Evolutionary conservation across 2,329 filamentous ascomycete genomes (phyloP).

Genomic region (Hypomyces perniciosus): DNA sequence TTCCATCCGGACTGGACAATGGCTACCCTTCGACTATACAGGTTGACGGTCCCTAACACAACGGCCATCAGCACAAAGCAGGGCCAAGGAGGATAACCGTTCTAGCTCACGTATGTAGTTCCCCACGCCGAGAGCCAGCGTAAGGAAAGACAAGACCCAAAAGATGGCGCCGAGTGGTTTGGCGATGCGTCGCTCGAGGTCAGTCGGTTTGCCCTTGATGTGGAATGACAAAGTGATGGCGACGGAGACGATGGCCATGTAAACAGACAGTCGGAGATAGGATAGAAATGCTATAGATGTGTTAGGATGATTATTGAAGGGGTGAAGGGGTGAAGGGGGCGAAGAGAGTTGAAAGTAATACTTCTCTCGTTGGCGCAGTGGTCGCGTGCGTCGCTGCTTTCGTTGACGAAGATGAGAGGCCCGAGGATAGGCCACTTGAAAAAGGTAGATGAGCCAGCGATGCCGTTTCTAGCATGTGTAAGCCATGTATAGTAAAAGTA

Average conservation of each 20-base stretch:
- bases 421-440: conserved; percentile 57
- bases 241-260: conserved; percentile 83
- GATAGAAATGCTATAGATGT: conserved; percentile 64
- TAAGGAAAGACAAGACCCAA: conserved; percentile 75
- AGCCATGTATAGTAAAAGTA: neutral
- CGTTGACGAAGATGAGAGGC: conserved; percentile 67
- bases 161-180: conserved; percentile 82
- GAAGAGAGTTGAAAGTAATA: conserved; percentile 23
- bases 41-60: conserved; percentile 58
- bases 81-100: neutral
- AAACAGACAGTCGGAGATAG: conserved; percentile 81
- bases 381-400: conserved; percentile 67
- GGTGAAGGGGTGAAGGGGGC: too few relatives aligned
- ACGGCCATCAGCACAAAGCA: neutral
- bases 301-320: neutral
- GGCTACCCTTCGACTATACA: conserved; percentile 71
- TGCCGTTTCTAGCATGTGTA: conserved; percentile 13
- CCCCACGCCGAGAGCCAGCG: conserved; percentile 67
- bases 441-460: conserved; percentile 40
- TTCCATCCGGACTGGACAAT: conserved; percentile 92
- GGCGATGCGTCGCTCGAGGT: conserved; percentile 69
- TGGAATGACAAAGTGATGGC: conserved; percentile 94
- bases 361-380: conserved; percentile 76
- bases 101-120: conserved; percentile 72
- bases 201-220: conserved; percentile 64